Percentiles rank a stretch among this genome's conserved stretches.
phyloP scores from a whole-genome alignment of 1,284 basidiomycete genomes.

The Cryptococcus floricola region DNA sequence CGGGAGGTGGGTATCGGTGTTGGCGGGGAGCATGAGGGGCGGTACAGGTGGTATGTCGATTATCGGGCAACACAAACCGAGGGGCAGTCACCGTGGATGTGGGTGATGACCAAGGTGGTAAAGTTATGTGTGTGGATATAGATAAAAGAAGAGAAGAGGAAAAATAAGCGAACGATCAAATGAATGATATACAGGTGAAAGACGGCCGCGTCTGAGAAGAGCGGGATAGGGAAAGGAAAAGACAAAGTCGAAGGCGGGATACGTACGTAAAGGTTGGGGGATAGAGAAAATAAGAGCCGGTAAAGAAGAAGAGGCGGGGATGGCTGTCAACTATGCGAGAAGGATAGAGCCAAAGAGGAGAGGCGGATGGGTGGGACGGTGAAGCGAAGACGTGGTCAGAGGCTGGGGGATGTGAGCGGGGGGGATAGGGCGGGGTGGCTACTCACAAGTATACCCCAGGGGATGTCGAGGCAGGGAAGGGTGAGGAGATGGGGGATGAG shows the following conservation, averaged over 20 bases:
- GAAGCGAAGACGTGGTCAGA: no score
- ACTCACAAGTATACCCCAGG: no score
- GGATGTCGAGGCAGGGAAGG: no score
- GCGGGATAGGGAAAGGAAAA: neutral
- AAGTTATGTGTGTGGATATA: neutral
- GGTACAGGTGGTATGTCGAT: neutral
- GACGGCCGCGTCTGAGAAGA: neutral
- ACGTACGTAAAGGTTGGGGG: neutral
- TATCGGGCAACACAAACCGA: neutral
- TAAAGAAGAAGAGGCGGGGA: neutral
- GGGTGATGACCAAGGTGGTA: neutral
- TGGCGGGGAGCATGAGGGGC: neutral
- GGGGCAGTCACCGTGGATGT: neutral
- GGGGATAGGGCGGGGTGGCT: no score
- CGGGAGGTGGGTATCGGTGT: neutral
- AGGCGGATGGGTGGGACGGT: no score
- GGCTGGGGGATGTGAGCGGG: no score
- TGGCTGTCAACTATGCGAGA: no score
- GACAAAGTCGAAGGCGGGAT: neutral
- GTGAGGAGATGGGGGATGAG: no score
- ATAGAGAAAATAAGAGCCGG: neutral
- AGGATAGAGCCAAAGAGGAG: no score
- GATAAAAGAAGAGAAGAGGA: conserved; percentile 4
- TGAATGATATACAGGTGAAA: neutral
- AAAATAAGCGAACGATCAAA: conserved; percentile 6